Base-by-base conservation (phyloP, 495 filamentous ascomycete genomes). In the Symbiotaphrina buchneri region DNA sequence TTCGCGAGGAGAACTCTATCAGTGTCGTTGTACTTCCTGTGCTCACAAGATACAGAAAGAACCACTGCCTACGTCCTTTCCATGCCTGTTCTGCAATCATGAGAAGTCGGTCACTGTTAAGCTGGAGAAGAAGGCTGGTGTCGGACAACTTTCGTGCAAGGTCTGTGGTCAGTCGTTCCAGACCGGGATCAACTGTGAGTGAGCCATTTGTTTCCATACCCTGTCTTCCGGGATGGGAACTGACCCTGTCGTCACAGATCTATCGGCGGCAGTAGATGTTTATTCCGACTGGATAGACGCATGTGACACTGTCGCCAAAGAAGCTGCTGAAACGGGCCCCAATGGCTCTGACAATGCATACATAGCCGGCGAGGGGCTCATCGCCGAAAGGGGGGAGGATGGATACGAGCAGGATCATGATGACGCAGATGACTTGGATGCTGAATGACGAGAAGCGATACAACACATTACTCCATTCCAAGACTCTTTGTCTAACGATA, bases 281-380 rank as follows among this genome's bases (percentile, higher is more conserved):
- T 97, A 95, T 46, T 79, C 80, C 19, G 90, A 94, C 45, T 97
- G 87, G 87, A 75, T 97, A 31, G 87, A 97, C 54, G 87, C 87
- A 21, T 93, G 87, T 47, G 85, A 93, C 57, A 66, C 61, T 23
- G 70, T 75, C 26, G 72, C 73, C 10, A 74, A 74, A 41, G 59
- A 69, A 26, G 28, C 40, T 0, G 39, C 30, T 0, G 33, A 23
- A 10, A 35, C 26, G 17, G 38, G 10, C 2, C 26, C 32, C 0
- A 7, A 15, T 8, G 15, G 16, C 8, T 16, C 8, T 15, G 14
- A 8, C 16, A 7, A 16, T 16, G 28, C 8, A 8, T 30, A 16
- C n/a, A 25, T 8, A 25, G 23, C 56, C 11, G 56, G 54, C 5
- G 51, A 58, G 33, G 54, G 55, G 30, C 38, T 47, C 6, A 41